These are phyloP conservation scores for Blastocystis sp. DNA, from an alignment of 352 stramenopile species.

Conservation along the genomic window DNA sequence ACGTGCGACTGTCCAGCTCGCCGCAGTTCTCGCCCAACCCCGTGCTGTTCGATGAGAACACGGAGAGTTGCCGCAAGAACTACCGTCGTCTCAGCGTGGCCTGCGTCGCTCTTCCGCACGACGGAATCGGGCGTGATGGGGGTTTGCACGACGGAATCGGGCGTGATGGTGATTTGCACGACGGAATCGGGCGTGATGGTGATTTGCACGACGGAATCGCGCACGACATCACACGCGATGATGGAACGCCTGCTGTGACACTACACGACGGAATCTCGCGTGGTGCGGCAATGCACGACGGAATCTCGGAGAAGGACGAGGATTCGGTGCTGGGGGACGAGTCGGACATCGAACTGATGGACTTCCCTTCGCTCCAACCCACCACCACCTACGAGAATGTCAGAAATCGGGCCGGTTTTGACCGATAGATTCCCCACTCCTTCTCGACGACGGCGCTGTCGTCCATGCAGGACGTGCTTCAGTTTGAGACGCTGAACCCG, in stretches of 20 bases:
- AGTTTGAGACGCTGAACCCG: conserved; percentile 61
- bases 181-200: no score
- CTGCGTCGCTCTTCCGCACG: neutral
- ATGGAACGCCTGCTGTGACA: no score
- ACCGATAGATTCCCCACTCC: neutral
- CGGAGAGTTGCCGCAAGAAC: neutral
- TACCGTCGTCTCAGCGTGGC: neutral
- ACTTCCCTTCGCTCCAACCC: neutral
- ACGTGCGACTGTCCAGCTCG: neutral
- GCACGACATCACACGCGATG: neutral
- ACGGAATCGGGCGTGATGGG: neutral
- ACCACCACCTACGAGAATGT: neutral
- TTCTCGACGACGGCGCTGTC: neutral
- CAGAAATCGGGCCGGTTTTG: neutral
- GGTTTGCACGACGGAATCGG: neutral
- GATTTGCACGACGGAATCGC: neutral
- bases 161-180: neutral
- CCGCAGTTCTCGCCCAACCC: neutral
- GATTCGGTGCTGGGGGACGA: no score
- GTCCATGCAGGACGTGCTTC: neutral
- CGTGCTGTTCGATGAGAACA: neutral
- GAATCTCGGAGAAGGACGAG: no score
- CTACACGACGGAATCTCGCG: no score
- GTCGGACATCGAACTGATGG: neutral
- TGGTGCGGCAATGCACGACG: no score